Conservation (phyloP, 805 yeast species). For the Brettanomyces anomalus region DNA sequence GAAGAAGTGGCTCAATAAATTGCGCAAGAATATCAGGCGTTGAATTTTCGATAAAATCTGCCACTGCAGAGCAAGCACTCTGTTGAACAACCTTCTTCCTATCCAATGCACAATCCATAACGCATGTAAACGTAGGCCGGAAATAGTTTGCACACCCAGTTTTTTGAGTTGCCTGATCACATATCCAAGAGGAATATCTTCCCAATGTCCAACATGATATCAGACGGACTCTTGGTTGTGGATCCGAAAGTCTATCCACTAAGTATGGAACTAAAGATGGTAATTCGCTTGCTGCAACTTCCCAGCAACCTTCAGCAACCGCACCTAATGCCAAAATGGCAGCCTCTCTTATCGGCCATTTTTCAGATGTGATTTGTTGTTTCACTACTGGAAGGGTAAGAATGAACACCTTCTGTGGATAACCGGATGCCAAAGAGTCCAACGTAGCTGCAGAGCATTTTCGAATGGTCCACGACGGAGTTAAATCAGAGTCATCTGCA, state of each 20-base stretch:
- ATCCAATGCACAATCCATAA: slow-evolving; percentile 71
- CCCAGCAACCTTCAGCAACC: slow-evolving; percentile 80
- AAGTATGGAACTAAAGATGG: slow-evolving; percentile 80
- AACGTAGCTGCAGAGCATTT: slow-evolving; percentile 93
- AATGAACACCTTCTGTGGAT: slow-evolving; percentile 59
- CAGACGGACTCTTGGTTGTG: slow-evolving; percentile 79
- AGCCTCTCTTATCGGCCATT: slow-evolving; percentile 91
- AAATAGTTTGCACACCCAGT: slow-evolving; percentile 61
- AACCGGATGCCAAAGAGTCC: slow-evolving; percentile 64
- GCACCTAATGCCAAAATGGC: slow-evolving; percentile 94
- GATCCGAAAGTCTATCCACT: slow-evolving; percentile 68
- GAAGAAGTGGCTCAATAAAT: slow-evolving; percentile 56
- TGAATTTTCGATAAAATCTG: slow-evolving; percentile 73
- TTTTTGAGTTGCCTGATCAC: slow-evolving; percentile 53
- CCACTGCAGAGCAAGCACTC: slow-evolving; percentile 82
- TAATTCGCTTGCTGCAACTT: slow-evolving; percentile 57
- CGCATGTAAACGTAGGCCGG: slow-evolving; percentile 67
- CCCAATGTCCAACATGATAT: slow-evolving; percentile 95
- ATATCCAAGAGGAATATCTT: slow-evolving; percentile 76
- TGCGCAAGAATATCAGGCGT: slow-evolving; percentile 54
- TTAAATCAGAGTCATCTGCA: slow-evolving; percentile 57
- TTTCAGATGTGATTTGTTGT: slow-evolving; percentile 53
- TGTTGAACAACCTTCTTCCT: slow-evolving; percentile 90
- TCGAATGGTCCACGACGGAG: slow-evolving; percentile 81
- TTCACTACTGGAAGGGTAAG: slow-evolving; percentile 69